Evolutionary conservation across 306 rosid species (phyloP), one percentile per base, ranked within the genome.

Genomic region (Ceratonia siliqua): DNA sequence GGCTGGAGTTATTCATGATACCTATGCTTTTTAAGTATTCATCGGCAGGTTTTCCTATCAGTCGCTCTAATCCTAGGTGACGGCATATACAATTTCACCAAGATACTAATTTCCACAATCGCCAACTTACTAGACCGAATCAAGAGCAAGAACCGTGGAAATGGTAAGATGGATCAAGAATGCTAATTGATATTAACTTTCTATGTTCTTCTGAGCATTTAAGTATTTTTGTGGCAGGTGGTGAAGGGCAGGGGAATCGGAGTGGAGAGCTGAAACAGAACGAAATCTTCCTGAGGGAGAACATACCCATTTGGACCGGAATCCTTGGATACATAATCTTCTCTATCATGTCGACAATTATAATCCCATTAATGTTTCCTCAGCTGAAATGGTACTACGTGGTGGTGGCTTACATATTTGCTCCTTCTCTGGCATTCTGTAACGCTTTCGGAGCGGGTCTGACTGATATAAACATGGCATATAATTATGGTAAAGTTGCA

Each of bases 401-500:
- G 3, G 69, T 67, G 62, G 53, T 57, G 36, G 62, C 76, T 5
- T 77, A 77, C 64, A 36, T 69, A 5, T 39, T 77, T 85, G 97
- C 97, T 33, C 99, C 97, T 8, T 81, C 99, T 20, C 89, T 94
- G 1, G 99, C 97, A 46, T 94, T 94, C 85, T 94, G 99, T 73
- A 94, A 94, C 42, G 97, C 97, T 14, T 94, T 83, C 25, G 99
- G 99, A 46, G 88, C 96, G 9, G 97, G 99, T n/a, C 90, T 94
- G 13, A 91, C 99, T 0, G 96, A 94, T 50, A 87, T 94, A 8
- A 94, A 94, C 92, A 92, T 94, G 97, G 92, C 97, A 63, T 94
- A 94, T 73, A 92, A 94, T 76, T 94, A 94, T 38, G 99, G 97
- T 0, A 94, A 94, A 73, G 95, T 88, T 13, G 97, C 90, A 14